phyloP scores from a whole-genome alignment of 2,329 filamentous ascomycete species.

The Ramichloridium luteum region DNA sequence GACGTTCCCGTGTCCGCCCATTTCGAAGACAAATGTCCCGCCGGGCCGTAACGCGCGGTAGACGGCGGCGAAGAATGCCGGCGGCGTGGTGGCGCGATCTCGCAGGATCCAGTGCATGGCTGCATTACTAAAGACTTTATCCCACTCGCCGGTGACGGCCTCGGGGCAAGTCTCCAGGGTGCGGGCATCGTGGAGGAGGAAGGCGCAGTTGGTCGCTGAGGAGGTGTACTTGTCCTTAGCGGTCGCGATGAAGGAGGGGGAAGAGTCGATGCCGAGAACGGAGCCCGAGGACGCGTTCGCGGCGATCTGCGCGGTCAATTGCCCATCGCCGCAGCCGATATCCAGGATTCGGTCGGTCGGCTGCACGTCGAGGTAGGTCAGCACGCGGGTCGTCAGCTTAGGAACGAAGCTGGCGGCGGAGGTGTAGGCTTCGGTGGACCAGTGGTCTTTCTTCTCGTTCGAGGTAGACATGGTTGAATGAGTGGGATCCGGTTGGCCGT shows the following conservation, averaged over 20 bases:
- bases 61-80: constrained; percentile 42
- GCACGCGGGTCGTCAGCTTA: constrained; percentile 27
- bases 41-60: constrained; percentile 41
- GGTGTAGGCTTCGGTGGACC: constrained; percentile 23
- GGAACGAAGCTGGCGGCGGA: constrained; percentile 31
- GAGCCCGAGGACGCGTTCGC: constrained; percentile 13
- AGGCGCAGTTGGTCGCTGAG: constrained; percentile 15
- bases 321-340: constrained; percentile 30
- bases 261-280: constrained; percentile 31
- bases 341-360: constrained; percentile 28
- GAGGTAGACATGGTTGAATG: too few relatives aligned
- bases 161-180: constrained; percentile 14
- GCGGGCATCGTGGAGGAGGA: constrained; percentile 23
- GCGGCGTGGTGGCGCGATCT: constrained; percentile 29
- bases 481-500: too few relatives aligned
- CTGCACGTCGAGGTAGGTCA: constrained; percentile 26
- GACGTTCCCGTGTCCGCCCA: constrained; percentile 59
- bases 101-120: constrained; percentile 41
- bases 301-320: constrained; percentile 29
- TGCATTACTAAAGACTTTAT: constrained; percentile 33
- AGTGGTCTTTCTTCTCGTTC: constrained; percentile 25
- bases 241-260: constrained; percentile 28
- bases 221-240: constrained; percentile 17
- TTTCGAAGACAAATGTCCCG: constrained; percentile 54
- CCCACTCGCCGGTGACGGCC: constrained; percentile 18